phyloP scores from a whole-genome alignment of 768 basidiomycete species.

The Tricholoma matsutake region DNA sequence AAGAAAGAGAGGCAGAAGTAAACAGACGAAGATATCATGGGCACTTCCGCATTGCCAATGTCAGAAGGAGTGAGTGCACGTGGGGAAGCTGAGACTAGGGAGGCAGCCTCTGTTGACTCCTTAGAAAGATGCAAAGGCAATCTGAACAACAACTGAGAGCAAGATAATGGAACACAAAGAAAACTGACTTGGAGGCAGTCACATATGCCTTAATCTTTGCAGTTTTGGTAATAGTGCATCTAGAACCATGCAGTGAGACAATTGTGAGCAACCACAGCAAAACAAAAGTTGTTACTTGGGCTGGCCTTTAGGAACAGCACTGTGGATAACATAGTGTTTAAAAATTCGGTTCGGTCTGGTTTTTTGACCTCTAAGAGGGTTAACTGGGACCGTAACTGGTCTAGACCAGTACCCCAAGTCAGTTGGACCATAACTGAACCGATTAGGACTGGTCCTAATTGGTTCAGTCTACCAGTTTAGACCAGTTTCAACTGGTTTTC shows the following conservation, averaged over 20 bases:
- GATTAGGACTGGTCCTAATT: no score
- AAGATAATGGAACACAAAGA: background rate
- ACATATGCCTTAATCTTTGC: background rate
- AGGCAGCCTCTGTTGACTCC: background rate
- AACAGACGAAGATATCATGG: background rate
- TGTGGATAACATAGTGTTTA: background rate
- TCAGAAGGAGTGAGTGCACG: background rate
- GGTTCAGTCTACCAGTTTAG: no score
- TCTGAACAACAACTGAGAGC: background rate
- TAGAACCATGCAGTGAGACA: background rate
- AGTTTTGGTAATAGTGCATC: background rate
- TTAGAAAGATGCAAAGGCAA: background rate
- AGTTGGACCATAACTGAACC: no score
- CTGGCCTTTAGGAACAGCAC: background rate
- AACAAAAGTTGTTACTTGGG: background rate
- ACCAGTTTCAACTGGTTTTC: no score
- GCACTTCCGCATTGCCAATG: background rate
- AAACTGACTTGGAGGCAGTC: background rate
- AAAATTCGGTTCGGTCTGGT: no score
- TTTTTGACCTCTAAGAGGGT: no score
- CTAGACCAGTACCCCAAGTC: no score
- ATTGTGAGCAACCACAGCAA: background rate
- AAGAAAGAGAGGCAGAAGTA: background rate
- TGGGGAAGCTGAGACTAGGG: background rate
- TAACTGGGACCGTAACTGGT: no score